phyloP scores from a whole-genome alignment of 2,329 filamentous ascomycete genomes.

The Fusarium vanettenii region DNA sequence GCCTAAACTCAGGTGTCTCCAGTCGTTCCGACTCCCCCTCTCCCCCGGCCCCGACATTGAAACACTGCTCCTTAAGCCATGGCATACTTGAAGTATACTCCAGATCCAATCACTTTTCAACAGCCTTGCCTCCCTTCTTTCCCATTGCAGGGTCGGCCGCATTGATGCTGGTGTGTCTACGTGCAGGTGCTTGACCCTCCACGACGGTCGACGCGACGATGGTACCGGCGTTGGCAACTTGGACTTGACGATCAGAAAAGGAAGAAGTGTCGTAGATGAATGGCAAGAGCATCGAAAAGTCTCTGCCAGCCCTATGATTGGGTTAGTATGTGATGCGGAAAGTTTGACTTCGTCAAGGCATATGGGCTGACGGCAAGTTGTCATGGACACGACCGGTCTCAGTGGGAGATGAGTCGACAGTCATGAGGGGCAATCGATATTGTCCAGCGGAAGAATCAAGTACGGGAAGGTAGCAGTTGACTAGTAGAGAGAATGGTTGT shows the following conservation, averaged over 20 bases:
- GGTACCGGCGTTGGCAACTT: neutral
- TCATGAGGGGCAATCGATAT: neutral
- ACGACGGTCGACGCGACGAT: neutral
- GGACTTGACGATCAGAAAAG: neutral
- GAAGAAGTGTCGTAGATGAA: neutral
- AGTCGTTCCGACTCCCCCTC: neutral
- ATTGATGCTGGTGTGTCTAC: neutral
- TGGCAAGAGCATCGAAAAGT: neutral
- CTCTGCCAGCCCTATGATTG: neutral
- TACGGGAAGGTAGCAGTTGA: neutral
- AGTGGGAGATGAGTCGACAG: neutral
- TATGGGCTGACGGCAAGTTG: neutral
- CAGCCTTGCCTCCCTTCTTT: neutral
- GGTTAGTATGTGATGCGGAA: neutral
- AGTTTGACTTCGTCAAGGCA: neutral
- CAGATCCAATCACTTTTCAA: neutral
- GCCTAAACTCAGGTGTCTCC: neutral
- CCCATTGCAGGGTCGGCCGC: neutral
- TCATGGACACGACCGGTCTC: neutral
- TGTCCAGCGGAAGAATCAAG: neutral
- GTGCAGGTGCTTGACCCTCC: neutral
- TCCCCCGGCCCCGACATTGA: too few species aligned
- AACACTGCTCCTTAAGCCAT: neutral
- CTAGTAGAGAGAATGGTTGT: neutral
- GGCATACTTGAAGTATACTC: rapidly evolving